phyloP scores from a whole-genome alignment of 208 protist species.

The Blechomonas ayalai region DNA sequence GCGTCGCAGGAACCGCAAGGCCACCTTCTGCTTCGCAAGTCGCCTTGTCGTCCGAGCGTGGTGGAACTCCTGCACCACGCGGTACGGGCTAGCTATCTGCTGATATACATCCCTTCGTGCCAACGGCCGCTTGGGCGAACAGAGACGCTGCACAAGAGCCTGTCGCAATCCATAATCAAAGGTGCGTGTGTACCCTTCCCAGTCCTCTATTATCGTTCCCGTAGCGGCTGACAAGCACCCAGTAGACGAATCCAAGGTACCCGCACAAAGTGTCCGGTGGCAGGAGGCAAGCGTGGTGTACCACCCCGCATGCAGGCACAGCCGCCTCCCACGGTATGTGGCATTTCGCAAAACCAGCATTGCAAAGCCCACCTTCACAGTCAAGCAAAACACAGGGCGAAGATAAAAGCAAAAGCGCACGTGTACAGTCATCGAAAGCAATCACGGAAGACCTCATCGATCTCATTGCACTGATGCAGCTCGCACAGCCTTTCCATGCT shows the following conservation, averaged over 20 bases:
- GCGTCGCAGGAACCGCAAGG: constrained; percentile 63
- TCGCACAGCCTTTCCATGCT: too few relatives aligned
- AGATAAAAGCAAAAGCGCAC: too few relatives aligned
- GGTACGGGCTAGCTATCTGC: constrained; percentile 44
- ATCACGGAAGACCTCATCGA: too few relatives aligned
- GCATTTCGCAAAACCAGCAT: too few relatives aligned
- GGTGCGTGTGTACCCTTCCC: constrained; percentile 12
- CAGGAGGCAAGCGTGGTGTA: background rate
- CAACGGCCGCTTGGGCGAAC: constrained; percentile 41
- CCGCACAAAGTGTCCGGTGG: too few relatives aligned
- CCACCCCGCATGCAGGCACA: constrained; percentile 6
- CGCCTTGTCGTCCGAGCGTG: constrained; percentile 40
- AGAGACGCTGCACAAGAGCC: constrained; percentile 39
- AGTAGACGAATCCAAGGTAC: too few relatives aligned
- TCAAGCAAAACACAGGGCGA: too few relatives aligned
- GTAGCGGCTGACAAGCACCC: constrained; percentile 12
- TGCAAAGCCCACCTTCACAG: too few relatives aligned
- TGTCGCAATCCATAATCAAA: constrained; percentile 21
- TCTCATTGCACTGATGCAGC: too few relatives aligned
- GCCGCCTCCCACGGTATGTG: too few relatives aligned
- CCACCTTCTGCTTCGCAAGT: constrained; percentile 26
- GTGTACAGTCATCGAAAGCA: too few relatives aligned
- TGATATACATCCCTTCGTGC: constrained; percentile 44
- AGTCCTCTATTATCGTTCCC: constrained; percentile 12
- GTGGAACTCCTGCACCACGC: constrained; percentile 66